These are phyloP conservation scores for Stemphylium lycopersici DNA, from an alignment of 2,329 filamentous ascomycete species.

Conservation along the genomic window DNA sequence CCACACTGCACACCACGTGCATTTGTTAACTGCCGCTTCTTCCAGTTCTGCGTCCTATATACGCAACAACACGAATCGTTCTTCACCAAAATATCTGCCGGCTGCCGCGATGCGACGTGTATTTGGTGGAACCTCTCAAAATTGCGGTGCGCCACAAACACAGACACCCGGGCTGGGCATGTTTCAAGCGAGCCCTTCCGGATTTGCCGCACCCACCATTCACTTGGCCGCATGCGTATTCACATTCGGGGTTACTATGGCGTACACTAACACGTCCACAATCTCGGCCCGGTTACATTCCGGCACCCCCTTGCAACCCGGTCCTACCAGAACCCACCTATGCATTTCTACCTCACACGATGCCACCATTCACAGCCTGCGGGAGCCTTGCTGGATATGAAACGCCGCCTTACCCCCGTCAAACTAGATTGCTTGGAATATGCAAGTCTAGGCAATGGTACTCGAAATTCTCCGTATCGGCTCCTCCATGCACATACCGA, in stretches of 20 bases:
- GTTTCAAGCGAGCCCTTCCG: not conserved
- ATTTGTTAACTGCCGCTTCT: no score
- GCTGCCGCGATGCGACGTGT: no score
- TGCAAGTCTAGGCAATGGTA: not conserved
- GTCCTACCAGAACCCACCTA: not conserved
- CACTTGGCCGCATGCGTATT: not conserved
- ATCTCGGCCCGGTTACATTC: not conserved
- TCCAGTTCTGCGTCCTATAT: no score
- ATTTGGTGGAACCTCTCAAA: no score
- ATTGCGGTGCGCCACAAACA: not conserved
- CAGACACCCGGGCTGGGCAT: not conserved
- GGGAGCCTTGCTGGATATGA: not conserved
- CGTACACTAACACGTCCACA: not conserved
- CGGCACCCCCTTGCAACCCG: not conserved
- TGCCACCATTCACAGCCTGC: slow-evolving; percentile 7
- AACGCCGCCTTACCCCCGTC: slow-evolving; percentile 1
- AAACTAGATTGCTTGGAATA: slow-evolving; percentile 6
- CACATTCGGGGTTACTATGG: no score
- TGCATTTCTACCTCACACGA: not conserved
- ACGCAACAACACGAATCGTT: no score
- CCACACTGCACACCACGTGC: no score
- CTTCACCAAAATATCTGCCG: no score
- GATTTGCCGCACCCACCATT: not conserved
- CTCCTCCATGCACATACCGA: not conserved
- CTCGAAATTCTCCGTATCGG: slow-evolving; percentile 13